A percentile compares a stretch with the other conserved stretches of the same genome.
phyloP scores from a whole-genome alignment of 2,329 filamentous ascomycete species.

The Beauveria sp. region DNA sequence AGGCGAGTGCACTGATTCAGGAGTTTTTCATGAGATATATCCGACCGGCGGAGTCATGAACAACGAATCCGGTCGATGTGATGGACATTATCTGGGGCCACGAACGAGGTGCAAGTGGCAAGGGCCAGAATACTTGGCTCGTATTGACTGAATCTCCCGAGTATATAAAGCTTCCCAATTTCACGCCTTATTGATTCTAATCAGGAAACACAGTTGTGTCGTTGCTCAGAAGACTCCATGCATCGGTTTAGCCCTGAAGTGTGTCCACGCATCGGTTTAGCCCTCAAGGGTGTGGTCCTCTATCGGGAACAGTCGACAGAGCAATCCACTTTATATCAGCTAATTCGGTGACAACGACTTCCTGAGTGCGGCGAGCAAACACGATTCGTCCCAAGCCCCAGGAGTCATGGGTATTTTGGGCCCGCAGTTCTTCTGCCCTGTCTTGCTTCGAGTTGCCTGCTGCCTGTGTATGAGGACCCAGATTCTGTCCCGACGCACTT shows the following conservation, averaged over 20 bases:
- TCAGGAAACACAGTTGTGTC: not conserved
- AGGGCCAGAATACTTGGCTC: not conserved
- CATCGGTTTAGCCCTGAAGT: not conserved
- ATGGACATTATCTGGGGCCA: not conserved
- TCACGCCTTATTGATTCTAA: not conserved
- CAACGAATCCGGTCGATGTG: no score
- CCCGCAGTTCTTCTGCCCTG: not conserved
- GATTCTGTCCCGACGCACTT: not conserved
- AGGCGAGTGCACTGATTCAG: constrained; percentile 36
- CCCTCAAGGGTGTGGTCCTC: not conserved
- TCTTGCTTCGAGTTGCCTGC: not conserved
- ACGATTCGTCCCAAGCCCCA: not conserved
- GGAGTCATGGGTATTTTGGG: not conserved
- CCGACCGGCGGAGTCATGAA: constrained; percentile 3
- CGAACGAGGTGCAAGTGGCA: not conserved
- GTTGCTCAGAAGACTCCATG: not conserved
- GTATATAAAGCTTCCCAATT: not conserved
- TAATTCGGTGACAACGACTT: not conserved
- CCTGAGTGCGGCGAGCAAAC: not conserved
- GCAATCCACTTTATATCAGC: not conserved
- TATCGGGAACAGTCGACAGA: not conserved
- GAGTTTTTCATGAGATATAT: constrained; percentile 35
- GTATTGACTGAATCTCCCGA: not conserved
- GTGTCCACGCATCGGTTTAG: not conserved
- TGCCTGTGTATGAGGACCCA: no score